These are phyloP conservation scores for Corymbia calophylla DNA, from an alignment of 441 rosid species.

Conservation along the genomic window DNA sequence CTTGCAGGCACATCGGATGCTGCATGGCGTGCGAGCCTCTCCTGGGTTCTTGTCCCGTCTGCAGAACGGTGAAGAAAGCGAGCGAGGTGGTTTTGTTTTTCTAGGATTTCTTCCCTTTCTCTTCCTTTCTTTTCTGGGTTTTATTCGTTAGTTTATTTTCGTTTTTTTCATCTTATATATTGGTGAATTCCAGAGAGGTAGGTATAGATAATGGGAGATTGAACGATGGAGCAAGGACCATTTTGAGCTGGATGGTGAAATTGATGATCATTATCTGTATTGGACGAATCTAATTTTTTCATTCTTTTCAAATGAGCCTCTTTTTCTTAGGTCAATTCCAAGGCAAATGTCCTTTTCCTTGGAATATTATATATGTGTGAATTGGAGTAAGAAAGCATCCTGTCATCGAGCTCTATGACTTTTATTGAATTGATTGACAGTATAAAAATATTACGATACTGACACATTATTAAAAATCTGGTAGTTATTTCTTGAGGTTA, in stretches of 20 bases:
- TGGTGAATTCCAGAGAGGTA: background rate
- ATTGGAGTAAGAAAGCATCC: background rate
- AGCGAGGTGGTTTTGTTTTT: background rate
- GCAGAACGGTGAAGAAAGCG: background rate
- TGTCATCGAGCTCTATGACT: background rate
- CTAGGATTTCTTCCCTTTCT: background rate
- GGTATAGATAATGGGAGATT: background rate
- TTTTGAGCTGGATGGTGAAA: background rate
- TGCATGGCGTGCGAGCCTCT: background rate
- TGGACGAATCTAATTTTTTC: background rate
- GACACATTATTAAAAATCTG: background rate
- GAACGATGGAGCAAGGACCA: background rate
- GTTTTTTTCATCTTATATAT: background rate
- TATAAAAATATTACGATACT: background rate
- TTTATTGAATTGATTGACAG: background rate
- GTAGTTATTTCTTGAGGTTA: background rate
- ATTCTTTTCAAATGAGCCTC: background rate
- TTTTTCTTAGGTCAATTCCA: background rate
- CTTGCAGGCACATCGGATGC: constrained; percentile 1
- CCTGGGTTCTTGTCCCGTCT: background rate
- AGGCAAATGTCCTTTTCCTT: background rate
- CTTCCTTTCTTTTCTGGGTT: background rate
- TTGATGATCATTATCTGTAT: background rate
- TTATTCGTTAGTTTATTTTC: background rate
- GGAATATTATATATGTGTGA: background rate